Percentiles rank a stretch among this genome's conserved stretches.
Evolutionary conservation across 1,139 yeast species (phyloP).

Genomic region (Scheffersomyces illinoinensis): DNA sequence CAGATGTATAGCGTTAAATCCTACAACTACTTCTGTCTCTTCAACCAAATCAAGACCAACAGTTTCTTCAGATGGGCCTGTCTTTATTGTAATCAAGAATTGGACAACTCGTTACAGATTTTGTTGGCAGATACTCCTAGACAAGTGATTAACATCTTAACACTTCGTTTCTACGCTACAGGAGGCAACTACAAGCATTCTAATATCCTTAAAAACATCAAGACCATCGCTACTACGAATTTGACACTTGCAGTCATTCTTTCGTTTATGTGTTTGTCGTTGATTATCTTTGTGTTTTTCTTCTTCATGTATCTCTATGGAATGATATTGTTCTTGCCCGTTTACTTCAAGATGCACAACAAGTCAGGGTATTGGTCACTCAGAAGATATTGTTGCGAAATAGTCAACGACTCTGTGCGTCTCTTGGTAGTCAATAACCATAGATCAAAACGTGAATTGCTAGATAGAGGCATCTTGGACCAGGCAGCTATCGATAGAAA

Average conservation of each 20-base stretch:
- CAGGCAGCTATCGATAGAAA: conserved; percentile 24
- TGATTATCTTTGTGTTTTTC: conserved; percentile 74
- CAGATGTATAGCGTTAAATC: conserved; percentile 53
- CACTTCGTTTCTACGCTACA: conserved; percentile 59
- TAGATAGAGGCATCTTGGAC: conserved; percentile 35
- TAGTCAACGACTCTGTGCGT: conserved; percentile 58
- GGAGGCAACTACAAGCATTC: conserved; percentile 37
- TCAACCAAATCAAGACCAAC: conserved; percentile 67
- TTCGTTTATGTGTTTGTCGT: conserved; percentile 74
- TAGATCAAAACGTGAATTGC: conserved; percentile 35
- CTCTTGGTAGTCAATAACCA: conserved; percentile 47
- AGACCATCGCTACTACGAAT: conserved; percentile 59
- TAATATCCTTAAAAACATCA: conserved; percentile 54
- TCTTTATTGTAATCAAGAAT: conserved; percentile 65
- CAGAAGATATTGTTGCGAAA: conserved; percentile 58
- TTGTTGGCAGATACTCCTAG: conserved; percentile 85
- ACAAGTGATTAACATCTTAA: conserved; percentile 78
- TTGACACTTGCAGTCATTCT: conserved; percentile 67
- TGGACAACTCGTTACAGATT: conserved; percentile 64
- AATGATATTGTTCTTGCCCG: conserved; percentile 54
- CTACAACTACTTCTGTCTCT: conserved; percentile 72
- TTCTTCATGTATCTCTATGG: conserved; percentile 62
- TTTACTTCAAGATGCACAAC: conserved; percentile 46
- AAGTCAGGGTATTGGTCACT: conserved; percentile 38
- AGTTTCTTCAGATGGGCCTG: conserved; percentile 68